phyloP scores from a whole-genome alignment of 805 yeast species.

The Zygotorulaspora chibaensis region DNA sequence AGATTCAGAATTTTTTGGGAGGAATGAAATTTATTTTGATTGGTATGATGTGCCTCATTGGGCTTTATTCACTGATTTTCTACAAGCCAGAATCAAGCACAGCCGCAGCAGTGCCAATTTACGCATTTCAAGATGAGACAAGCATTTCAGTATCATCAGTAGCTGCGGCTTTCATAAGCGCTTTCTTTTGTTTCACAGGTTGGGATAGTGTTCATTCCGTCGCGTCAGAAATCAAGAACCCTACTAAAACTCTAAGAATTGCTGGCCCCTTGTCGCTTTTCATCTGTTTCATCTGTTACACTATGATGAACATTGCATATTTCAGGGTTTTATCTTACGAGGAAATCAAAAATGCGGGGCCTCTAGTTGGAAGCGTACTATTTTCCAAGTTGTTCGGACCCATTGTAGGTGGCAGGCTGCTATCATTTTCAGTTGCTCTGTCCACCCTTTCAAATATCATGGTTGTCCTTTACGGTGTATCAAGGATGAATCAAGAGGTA shows the following conservation, averaged over 20 bases:
- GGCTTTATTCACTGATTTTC: slow-evolving; percentile 53
- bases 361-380: slow-evolving; percentile 53
- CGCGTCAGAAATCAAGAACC: slow-evolving; percentile 57
- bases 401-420: slow-evolving; percentile 47
- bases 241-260: slow-evolving; percentile 50
- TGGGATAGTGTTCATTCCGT: slow-evolving; percentile 62
- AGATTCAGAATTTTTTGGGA: slow-evolving; percentile 60
- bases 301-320: slow-evolving; percentile 53
- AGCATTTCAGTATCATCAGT: slow-evolving; percentile 42
- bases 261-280: slow-evolving; percentile 56
- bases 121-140: slow-evolving; percentile 28
- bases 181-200: slow-evolving; percentile 57
- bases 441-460: slow-evolving; percentile 60
- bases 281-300: slow-evolving; percentile 46
- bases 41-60: slow-evolving; percentile 51
- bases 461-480: slow-evolving; percentile 54
- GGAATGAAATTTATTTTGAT: slow-evolving; percentile 53
- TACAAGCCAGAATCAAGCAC: slow-evolving; percentile 21
- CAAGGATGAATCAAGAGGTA: slow-evolving; percentile 61
- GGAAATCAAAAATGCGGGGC: slow-evolving; percentile 52
- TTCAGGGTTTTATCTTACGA: slow-evolving; percentile 50
- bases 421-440: slow-evolving; percentile 55
- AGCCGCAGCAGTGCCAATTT: slow-evolving; percentile 11
- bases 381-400: slow-evolving; percentile 55
- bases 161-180: slow-evolving; percentile 53